Conservation (phyloP, 2,329 filamentous ascomycete genomes). For the Colletotrichum eremochloae region DNA sequence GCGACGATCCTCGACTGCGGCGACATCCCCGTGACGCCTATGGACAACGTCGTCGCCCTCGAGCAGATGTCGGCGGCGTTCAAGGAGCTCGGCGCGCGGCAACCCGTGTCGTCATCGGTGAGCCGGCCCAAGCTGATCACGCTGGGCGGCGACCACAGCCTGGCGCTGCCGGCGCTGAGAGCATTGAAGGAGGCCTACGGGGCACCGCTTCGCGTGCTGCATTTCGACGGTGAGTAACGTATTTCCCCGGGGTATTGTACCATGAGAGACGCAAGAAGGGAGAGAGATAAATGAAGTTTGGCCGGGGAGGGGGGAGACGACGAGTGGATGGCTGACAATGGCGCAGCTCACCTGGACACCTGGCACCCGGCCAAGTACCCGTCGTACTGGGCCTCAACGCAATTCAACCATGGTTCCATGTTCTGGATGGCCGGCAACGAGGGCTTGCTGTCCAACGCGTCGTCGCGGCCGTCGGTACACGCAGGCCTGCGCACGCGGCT, state of each 20-base stretch:
- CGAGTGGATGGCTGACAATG: constrained; percentile 41
- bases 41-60: constrained; percentile 86
- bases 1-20: constrained; percentile 88
- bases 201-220: constrained; percentile 75
- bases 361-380: constrained; percentile 89
- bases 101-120: constrained; percentile 51
- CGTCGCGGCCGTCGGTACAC: constrained; percentile 80
- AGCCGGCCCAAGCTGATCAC: constrained; percentile 72
- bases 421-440: constrained; percentile 90
- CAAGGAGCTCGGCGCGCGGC: constrained; percentile 70
- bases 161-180: constrained; percentile 77
- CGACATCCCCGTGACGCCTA: constrained; percentile 87
- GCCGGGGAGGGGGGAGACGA: not conserved
- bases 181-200: constrained; percentile 74
- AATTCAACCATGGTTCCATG: constrained; percentile 91
- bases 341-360: constrained; percentile 77
- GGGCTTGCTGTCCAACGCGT: constrained; percentile 80
- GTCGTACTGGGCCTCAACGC: constrained; percentile 76
- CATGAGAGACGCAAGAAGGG: not conserved
- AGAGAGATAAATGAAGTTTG: not conserved
- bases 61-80: constrained; percentile 88
- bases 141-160: constrained; percentile 80
- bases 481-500: constrained; percentile 86
- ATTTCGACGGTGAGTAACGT: constrained; percentile 71
- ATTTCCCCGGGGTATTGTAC: not conserved